Base-by-base conservation (phyloP, 208 protist genomes). In the Angomonas deanei region DNA sequence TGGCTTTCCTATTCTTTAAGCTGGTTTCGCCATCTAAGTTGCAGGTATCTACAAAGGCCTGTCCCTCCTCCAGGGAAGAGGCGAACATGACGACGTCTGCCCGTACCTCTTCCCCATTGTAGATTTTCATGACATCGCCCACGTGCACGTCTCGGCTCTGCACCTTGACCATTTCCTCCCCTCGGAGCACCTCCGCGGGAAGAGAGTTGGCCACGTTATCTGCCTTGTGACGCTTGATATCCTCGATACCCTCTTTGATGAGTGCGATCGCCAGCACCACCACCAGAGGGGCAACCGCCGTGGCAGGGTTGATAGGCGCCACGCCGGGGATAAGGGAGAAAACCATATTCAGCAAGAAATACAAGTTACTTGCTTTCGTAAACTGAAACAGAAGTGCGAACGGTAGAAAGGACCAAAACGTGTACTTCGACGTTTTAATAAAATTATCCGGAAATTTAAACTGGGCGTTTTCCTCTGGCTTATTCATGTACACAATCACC, bases 401-500 rank as follows among this genome's bases (percentile, higher is more conserved):
- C n/a, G 96, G 96, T 19, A 99, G 59, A 46, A 99, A 99, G 5
- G 86, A 92, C 23, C 76, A 68, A 1, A 85, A 1, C 11, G 84
- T 94, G 77, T 99, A 99, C 77, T 97, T 93, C 19, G 94, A 96
- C 21, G 97, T 98, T 19, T 74, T 61, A 19, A 96, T 91, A 55
- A 86, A 96, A 66, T 98, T 98, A 33, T 78, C 72, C 5, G 84
- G 82, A 55, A 82, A 97, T 17, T 81, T 54, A 54, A 74, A 91
- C 49, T 19, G 38, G 5, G 63, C 77, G 63, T 96, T 94, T 17
- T 70, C 61, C 21, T 59, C 84, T 0, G 53, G 46, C 36, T 96
- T 63, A 58, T 96, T 94, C 81, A 93, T 82, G 71, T 92, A 68
- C 3, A 96, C 80, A 28, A 90, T 83, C 15, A 92, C 77, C 53